Evolutionary conservation across 345 rosid species (phyloP), one percentile per base, ranked within the genome.

Genomic region (Citrus medica): DNA sequence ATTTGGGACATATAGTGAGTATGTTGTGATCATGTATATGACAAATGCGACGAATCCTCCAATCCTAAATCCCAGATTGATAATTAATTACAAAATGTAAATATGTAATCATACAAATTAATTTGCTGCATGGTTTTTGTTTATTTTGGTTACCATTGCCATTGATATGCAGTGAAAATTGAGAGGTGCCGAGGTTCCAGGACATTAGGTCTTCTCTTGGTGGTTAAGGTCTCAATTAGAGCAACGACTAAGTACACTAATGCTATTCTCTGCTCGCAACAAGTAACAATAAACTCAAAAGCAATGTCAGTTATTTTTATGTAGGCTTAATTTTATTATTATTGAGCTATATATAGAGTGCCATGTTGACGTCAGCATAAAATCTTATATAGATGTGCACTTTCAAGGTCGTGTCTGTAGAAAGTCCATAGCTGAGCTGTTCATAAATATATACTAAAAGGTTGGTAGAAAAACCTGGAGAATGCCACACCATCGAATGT

Each of bases 401-500:
- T 10, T 42, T 42, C 4, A 42, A 46, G 48, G 14, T 0, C 17
- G 17, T 46, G 51, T 10, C 16, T 46, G 51, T 5, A 46, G 4
- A 46, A 46, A 46, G 16, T 3, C 51, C 51, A 12, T 2, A 12
- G 51, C 17, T 13, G 51, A 46, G 17, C 17, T 3, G 10, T n/a
- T 32, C 3, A 3, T 64, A 3, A 42, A 48, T 2, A 8, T 25
- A 30, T 58, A 19, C 46, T 27, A 48, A 8, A 46, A 69, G 53
- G 38, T 46, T 13, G 4, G 72, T 40, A 75, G 24, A 75, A 69
- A 28, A 32, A 91, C 93, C 93, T 91, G 93, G 48, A 89, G 92
- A 80, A 91, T 91, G 67, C 95, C 95, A 16, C 73, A 88, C 95
- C 92, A 91, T 21, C 93, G 79, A 27, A 91, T 88, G 1, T 62